Evolutionary conservation across 2,329 filamentous ascomycete species (phyloP), one percentile per base, ranked within the genome.

Genomic region (Plenodomus tracheiphilus): DNA sequence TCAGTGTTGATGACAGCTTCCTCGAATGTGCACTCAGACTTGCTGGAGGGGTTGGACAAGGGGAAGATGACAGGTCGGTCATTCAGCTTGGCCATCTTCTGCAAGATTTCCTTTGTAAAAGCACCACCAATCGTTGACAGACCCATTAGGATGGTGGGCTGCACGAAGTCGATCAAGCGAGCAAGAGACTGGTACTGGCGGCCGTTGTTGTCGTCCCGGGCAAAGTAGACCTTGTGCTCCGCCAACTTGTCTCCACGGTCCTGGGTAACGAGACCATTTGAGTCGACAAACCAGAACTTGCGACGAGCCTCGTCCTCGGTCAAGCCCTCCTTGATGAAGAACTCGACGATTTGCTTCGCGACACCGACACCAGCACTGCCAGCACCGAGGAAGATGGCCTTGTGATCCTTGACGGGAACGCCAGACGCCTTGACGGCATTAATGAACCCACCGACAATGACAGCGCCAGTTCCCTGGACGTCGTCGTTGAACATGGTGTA

Each of bases 401-500:
- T 88, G 75, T 99, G 94, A 67, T 97, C 91, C 75, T 91, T 88
- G 42, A 92, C 77, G 21, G 91, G 89, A 15, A 96, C 85, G 43
- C 87, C 88, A 13, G 91, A 95, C 53, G 90, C 84, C 76, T 93
- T 93, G 51, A 96, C 91, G 21, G 81, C 81, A 58, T 81, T 84
- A 75, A 89, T 84, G 72, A 88, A 81, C 62, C 93, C 93, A 56
- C 84, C 93, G 46, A 97, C 83, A 54, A 97, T 91, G 66, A 99
- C 94, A 56, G 93, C 91, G 63, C 94, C 94, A 62, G 94, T 97
- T 59, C 93, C 93, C 79, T 97, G 93, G 69, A 99, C 94, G 71
- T 99, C 93, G 69, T 97, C 94, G 74, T 97, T 97, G 84, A 99
- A 99, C 81, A 90, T 95, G 74, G 89, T 92, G 80, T 96, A 93